Conservation (phyloP, 495 filamentous ascomycete genomes). For the Aspergillus affinis region DNA sequence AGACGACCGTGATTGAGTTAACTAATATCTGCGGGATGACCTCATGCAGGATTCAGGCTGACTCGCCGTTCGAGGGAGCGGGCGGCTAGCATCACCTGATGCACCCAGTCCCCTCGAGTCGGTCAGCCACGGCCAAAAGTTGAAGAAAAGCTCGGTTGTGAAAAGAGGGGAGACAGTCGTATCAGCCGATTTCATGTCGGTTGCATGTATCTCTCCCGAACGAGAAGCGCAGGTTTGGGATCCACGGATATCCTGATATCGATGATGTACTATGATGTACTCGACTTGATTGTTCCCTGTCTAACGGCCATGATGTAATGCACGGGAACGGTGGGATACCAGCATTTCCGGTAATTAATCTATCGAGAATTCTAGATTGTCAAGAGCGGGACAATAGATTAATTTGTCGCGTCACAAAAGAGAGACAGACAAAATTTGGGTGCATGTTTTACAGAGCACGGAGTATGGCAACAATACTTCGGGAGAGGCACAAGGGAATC, state of each 20-base stretch:
- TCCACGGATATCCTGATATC: slow-evolving; percentile 7
- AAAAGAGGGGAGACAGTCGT: neutral
- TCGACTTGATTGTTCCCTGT: slow-evolving; percentile 2
- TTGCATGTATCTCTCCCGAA: neutral
- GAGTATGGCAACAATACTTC: too few relatives aligned
- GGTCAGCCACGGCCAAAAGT: neutral
- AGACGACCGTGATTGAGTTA: neutral
- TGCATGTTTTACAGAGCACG: too few relatives aligned
- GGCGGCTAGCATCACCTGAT: neutral
- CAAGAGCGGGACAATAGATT: too few relatives aligned
- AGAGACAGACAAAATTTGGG: too few relatives aligned
- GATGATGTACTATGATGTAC: slow-evolving; percentile 20
- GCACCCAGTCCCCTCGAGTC: neutral
- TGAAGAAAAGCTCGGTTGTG: too few relatives aligned
- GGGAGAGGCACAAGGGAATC: neutral
- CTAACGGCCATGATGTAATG: slow-evolving; percentile 10
- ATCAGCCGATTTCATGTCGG: neutral
- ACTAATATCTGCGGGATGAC: neutral
- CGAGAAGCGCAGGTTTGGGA: neutral
- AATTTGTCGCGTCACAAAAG: too few relatives aligned
- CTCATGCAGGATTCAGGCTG: neutral
- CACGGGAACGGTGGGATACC: neutral
- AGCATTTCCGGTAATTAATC: neutral
- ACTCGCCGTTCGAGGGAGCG: neutral
- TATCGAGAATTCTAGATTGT: neutral